Evolutionary conservation across 176 grass and related monocot genomes (phyloP), one percentile per base, ranked within the genome.

Genomic region (Cenchrus purpureus): DNA sequence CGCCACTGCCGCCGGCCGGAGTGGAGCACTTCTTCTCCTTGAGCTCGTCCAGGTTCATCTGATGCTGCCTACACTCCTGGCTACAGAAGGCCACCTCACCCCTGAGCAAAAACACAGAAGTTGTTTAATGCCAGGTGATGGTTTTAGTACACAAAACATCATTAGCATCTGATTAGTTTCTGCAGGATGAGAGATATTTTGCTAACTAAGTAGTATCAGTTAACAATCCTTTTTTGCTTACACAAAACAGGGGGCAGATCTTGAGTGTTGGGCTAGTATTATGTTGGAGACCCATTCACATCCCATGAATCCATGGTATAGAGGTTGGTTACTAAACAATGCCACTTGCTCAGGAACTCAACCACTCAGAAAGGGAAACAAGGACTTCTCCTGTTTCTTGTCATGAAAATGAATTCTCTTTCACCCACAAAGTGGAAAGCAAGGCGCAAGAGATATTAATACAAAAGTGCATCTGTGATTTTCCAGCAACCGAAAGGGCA

Each of bases 81-180:
- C 94, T 97, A 72, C 94, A 97, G 78, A 92, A 97, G 54, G 94
- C 94, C 82, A 94, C 91, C 73, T 97, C 94, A 14, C 94, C 94
- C 83, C 94, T 97, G 87, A 59, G 46, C n/a, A 84, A 84, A 83
- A 29, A 81, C n/a, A 80, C 16, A 46, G 0, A 79, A 83, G 43
- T 40, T 40, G 68, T 45, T 59, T 44, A 8, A 87, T 57, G 62
- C 5, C 76, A 17, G 45, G 25, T 53, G 51, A 84, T 81, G 43
- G 34, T 65, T 56, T 87, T 32, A 45, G 59, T 44, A 32, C 43
- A 79, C 17, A 34, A 63, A 46, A 57, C 5, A 42, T 50, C 5
- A 22, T 40, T 13, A 50, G n/a, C 20, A 48, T 53, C 51, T 13
- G 46, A 79, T 48, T 31, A 19, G 31, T 45, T 10, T 44, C 50